phyloP scores from a whole-genome alignment of 2,329 filamentous ascomycete species.

The Colletotrichum sp. region DNA sequence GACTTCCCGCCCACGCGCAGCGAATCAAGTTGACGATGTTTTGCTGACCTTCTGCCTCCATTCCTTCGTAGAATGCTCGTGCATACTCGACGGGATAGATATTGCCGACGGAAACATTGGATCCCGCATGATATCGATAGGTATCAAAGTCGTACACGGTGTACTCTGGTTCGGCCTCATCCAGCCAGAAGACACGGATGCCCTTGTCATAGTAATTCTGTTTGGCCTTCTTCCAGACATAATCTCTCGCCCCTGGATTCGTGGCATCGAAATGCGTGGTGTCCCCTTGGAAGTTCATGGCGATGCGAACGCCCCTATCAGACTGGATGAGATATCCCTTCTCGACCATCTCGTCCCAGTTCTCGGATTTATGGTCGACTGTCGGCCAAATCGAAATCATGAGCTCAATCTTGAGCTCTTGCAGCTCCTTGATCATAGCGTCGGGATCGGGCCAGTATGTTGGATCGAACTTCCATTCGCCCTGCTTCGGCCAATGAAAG shows the following conservation, averaged over 20 bases:
- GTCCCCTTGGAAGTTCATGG: constrained; percentile 64
- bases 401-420: constrained; percentile 63
- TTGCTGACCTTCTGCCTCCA: constrained; percentile 53
- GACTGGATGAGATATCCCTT: constrained; percentile 63
- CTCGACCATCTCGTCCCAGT: constrained; percentile 34
- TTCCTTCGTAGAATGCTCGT: constrained; percentile 64
- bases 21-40: constrained; percentile 61
- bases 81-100: constrained; percentile 65
- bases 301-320: constrained; percentile 63
- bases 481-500: constrained; percentile 69
- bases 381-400: constrained; percentile 77
- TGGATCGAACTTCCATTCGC: constrained; percentile 71
- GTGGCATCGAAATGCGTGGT: constrained; percentile 69
- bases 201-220: constrained; percentile 67
- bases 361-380: constrained; percentile 32
- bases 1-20: constrained; percentile 58
- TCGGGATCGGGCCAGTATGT: constrained; percentile 70
- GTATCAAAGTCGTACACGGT: constrained; percentile 69
- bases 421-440: constrained; percentile 67
- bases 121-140: constrained; percentile 60
- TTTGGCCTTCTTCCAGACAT: constrained; percentile 64
- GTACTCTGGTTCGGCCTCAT: constrained; percentile 73
- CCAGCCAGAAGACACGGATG: constrained; percentile 70
- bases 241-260: constrained; percentile 61
- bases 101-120: constrained; percentile 55